Evolutionary conservation across 2,329 filamentous ascomycete genomes (phyloP).

Genomic region (Ampelomyces quisqualis): DNA sequence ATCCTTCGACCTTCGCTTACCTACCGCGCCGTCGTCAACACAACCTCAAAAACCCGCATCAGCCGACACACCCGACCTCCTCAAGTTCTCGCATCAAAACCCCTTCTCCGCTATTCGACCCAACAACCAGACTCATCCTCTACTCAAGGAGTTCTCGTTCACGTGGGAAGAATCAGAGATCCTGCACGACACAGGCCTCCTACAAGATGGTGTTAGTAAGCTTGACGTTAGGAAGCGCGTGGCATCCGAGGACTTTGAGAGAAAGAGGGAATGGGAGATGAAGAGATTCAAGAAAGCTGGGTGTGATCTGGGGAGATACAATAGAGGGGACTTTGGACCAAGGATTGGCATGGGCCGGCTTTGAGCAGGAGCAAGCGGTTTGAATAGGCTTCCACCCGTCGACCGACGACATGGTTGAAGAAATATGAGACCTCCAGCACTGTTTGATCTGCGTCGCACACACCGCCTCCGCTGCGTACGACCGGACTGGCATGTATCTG

Average conservation of each 20-base stretch:
- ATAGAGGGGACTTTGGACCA: conserved; percentile 41
- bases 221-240: conserved; percentile 27
- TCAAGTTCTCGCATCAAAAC: conserved; percentile 32
- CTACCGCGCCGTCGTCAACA: conserved; percentile 7
- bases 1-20: conserved; percentile 26
- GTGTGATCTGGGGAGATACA: conserved; percentile 38
- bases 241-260: conserved; percentile 29
- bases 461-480: too few relatives aligned
- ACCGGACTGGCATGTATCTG: too few relatives aligned
- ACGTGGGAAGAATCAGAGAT: conserved; percentile 32
- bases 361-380: conserved; percentile 9
- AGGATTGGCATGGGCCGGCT: conserved; percentile 38
- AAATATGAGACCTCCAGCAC: too few relatives aligned
- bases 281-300: conserved; percentile 38
- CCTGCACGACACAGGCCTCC: conserved; percentile 23
- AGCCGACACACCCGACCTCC: conserved; percentile 24
- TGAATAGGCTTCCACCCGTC: too few relatives aligned
- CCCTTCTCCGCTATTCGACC: conserved; percentile 31
- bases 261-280: conserved; percentile 35
- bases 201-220: conserved; percentile 18
- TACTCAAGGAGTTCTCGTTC: conserved; percentile 36
- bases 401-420: too few relatives aligned
- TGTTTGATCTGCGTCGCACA: too few relatives aligned
- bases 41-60: conserved; percentile 1
- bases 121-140: conserved; percentile 24